phyloP scores from a whole-genome alignment of 345 rosid species.

The Noccaea caerulescens region DNA sequence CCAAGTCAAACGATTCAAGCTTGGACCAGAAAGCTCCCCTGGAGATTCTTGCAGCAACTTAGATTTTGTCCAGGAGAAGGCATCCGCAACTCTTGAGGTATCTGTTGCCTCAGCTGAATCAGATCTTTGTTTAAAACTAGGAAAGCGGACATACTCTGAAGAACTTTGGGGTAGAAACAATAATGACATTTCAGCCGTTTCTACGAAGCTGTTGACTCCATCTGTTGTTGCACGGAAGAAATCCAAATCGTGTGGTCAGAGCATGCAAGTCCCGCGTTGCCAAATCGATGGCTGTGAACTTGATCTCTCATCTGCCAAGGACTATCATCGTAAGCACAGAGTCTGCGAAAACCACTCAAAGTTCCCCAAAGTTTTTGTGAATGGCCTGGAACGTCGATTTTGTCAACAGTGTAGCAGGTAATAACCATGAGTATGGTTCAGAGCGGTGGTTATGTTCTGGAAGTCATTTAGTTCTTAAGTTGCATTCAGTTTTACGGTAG shows the following conservation, averaged over 20 bases:
- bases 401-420: constrained; percentile 96
- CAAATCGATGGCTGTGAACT: constrained; percentile 78
- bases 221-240: constrained; percentile 62
- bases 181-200: constrained; percentile 49
- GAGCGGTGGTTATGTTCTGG: background rate
- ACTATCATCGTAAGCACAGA: constrained; percentile 78
- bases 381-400: constrained; percentile 75
- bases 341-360: constrained; percentile 84
- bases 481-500: background rate
- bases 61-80: constrained; percentile 39
- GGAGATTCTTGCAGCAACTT: constrained; percentile 42
- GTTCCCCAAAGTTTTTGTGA: constrained; percentile 65
- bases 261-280: constrained; percentile 59
- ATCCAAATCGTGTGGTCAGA: constrained; percentile 60
- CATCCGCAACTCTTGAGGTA: constrained; percentile 34
- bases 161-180: constrained; percentile 57
- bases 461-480: background rate
- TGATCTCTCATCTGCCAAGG: constrained; percentile 63
- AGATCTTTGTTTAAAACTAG: constrained; percentile 41
- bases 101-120: constrained; percentile 41
- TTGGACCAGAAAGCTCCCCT: constrained; percentile 37
- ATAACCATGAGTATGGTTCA: constrained; percentile 21
- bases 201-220: constrained; percentile 45
- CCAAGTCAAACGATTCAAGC: constrained; percentile 14
- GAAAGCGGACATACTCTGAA: constrained; percentile 63